Evolutionary conservation across 2,329 filamentous ascomycete species (phyloP), one percentile per base, ranked within the genome.

Genomic region (Akanthomyces dipterigenus): DNA sequence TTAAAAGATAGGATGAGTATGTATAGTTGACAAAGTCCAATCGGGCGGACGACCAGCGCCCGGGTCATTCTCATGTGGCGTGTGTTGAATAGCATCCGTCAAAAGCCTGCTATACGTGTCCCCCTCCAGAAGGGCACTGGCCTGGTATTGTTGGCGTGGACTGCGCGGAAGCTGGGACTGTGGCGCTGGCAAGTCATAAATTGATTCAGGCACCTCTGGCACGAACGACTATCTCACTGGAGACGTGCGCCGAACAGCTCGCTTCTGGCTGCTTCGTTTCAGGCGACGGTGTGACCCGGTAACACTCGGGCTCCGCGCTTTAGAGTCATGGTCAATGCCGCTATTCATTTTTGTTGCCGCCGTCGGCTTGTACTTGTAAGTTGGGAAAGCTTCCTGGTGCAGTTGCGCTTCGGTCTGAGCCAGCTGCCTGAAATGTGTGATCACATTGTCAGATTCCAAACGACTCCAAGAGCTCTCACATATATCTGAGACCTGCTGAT

Each of bases 401-500:
- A 96, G 96, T 67, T 87, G 82, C 48, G 91, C 84, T 75, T 98
- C 95, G 22, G 90, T 81, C 68, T 85, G 86, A 26, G 95, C 91
- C 78, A 90, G 88, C 18, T 85, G 80, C 70, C 89, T 90, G 78
- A 91, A 98, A 68, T 88, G 82, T 20, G 88, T 83, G 60, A 88
- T 86, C 62, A 97, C 74, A 48, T 84, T 80, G n/a, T 84, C 77
- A 0, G 90, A 82, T 72, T 98, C 95, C 67, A 91, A 76, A 6
- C 86, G 84, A 16, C 54, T 66, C 95, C 95, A 99, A 69, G 90
- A 93, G 60, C 86, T 80, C 31, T 93, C 95, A 62, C 91, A 91
- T n/a, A 95, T 85, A 50, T 87, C 86, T 2, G 93, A 97, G 31
- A 98, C 89, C 40, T 95, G 80, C 72, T 99, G 93, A 72, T 98